Evolutionary conservation across 495 filamentous ascomycete species (phyloP).

Genomic region (Arthonia radiata): DNA sequence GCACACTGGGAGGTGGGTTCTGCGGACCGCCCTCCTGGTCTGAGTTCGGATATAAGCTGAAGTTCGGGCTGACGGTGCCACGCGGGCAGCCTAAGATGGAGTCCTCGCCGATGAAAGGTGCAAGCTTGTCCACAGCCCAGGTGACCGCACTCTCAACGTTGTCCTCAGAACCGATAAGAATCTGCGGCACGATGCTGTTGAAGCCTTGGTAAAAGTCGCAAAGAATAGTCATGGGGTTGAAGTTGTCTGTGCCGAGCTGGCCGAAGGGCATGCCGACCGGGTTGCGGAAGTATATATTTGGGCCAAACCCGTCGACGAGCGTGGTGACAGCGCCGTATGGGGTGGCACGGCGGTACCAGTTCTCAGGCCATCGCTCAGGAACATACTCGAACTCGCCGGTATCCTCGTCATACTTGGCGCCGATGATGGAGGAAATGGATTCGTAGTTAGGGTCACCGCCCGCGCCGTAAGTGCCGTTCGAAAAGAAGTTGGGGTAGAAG

Average conservation of each 20-base stretch:
- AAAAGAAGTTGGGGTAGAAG: conserved; percentile 1
- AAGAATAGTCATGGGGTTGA: neutral
- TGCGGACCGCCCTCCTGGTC: neutral
- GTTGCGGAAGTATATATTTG: neutral
- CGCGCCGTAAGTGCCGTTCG: neutral
- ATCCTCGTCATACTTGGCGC: neutral
- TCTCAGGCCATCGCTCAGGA: neutral
- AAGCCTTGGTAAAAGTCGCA: neutral
- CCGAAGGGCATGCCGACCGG: neutral
- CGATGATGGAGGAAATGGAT: neutral
- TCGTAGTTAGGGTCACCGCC: neutral
- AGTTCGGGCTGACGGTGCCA: neutral
- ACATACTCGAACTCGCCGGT: neutral
- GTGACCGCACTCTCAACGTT: neutral
- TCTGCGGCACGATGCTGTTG: neutral
- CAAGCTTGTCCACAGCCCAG: neutral
- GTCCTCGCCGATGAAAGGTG: no score
- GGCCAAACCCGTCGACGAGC: neutral
- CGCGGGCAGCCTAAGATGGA: neutral
- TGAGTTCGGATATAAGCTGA: neutral
- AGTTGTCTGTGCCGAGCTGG: neutral
- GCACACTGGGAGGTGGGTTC: neutral
- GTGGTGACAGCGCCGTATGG: neutral
- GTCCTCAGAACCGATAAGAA: neutral
- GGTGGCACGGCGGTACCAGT: neutral